A percentile compares a stretch with the other conserved stretches of the same genome.
These are phyloP conservation scores for Podaxis sp. DNA, from an alignment of 768 basidiomycete genomes.

Conservation along the genomic window DNA sequence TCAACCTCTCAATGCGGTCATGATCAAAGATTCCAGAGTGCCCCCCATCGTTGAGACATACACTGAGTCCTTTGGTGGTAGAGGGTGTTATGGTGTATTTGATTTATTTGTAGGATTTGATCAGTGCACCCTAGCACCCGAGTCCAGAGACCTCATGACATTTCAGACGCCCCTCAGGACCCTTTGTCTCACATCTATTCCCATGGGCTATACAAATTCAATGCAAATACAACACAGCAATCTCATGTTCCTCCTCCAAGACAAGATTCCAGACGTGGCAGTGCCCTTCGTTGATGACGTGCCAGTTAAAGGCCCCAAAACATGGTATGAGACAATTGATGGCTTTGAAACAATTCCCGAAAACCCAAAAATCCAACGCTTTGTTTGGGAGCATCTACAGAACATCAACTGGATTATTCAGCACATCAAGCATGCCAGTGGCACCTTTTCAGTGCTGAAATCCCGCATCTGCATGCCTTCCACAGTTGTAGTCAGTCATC, in stretches of 20 bases:
- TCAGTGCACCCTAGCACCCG: slow-evolving; percentile 23
- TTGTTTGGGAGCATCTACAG: slow-evolving; percentile 30
- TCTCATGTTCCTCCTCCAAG: slow-evolving; percentile 28
- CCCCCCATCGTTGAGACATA: too few relatives aligned
- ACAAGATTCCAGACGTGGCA: slow-evolving; percentile 26
- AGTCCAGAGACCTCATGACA: slow-evolving; percentile 32
- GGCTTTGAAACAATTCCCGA: slow-evolving; percentile 3
- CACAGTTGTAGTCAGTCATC: slow-evolving; percentile 26
- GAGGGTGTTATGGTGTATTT: too few relatives aligned
- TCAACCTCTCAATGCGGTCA: too few relatives aligned
- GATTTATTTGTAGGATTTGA: slow-evolving; percentile 26
- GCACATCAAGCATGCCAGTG: slow-evolving; percentile 26
- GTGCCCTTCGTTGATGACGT: slow-evolving; percentile 33
- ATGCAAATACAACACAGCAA: slow-evolving; percentile 34
- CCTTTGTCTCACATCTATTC: slow-evolving; percentile 31
- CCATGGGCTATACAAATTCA: slow-evolving; percentile 41
- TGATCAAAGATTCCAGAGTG: too few relatives aligned
- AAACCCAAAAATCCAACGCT: slow-evolving; percentile 19
- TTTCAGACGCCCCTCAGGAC: slow-evolving; percentile 38
- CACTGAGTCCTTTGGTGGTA: too few relatives aligned
- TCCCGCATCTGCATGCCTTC: slow-evolving; percentile 6
- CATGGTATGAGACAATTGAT: slow-evolving; percentile 25
- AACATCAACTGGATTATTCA: slow-evolving; percentile 19
- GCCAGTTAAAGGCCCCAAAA: slow-evolving; percentile 30
- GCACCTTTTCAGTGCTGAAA: slow-evolving; percentile 33